Percentiles rank a stretch among this genome's conserved stretches.
Conservation (phyloP, 2,329 filamentous ascomycete species). For the Clarireedia sp. region DNA sequence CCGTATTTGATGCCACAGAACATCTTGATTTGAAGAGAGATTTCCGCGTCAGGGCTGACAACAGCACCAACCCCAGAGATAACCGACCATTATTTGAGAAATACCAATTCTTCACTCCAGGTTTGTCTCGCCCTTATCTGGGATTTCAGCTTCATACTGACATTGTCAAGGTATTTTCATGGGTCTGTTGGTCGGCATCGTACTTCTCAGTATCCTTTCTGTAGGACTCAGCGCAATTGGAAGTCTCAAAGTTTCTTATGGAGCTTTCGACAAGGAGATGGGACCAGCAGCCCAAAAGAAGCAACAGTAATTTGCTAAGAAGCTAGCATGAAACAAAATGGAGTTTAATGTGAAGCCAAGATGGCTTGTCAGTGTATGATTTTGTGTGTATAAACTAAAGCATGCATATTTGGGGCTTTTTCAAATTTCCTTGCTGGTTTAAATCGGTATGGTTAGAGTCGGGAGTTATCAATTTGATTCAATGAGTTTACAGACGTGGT, state of each 20-base stretch:
- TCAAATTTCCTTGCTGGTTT: too few relatives aligned
- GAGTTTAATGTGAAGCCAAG: background rate
- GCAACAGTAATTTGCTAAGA: slow-evolving; percentile 38
- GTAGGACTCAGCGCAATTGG: slow-evolving; percentile 69
- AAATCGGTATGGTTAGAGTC: background rate
- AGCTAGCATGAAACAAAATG: background rate
- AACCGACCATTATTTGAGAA: slow-evolving; percentile 68
- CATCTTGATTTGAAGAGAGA: slow-evolving; percentile 68
- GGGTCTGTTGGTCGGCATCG: slow-evolving; percentile 61
- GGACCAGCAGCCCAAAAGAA: slow-evolving; percentile 85
- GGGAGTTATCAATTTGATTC: background rate
- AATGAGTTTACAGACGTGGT: background rate
- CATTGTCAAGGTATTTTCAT: slow-evolving; percentile 70
- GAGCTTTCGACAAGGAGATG: slow-evolving; percentile 94
- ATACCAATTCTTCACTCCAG: slow-evolving; percentile 89
- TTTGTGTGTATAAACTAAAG: slow-evolving; percentile 8
- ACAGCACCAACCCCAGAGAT: slow-evolving; percentile 37
- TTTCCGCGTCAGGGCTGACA: slow-evolving; percentile 30
- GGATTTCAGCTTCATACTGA: background rate
- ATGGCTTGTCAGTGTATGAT: background rate
- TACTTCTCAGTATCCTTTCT: slow-evolving; percentile 70
- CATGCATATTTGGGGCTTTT: background rate
- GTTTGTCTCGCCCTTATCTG: slow-evolving; percentile 41
- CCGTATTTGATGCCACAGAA: slow-evolving; percentile 52
- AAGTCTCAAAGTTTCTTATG: slow-evolving; percentile 83